A percentile compares a stretch with the other conserved stretches of the same genome.
These are phyloP conservation scores for Ilyonectria robusta DNA, from an alignment of 2,329 filamentous ascomycete genomes.

Conservation along the genomic window DNA sequence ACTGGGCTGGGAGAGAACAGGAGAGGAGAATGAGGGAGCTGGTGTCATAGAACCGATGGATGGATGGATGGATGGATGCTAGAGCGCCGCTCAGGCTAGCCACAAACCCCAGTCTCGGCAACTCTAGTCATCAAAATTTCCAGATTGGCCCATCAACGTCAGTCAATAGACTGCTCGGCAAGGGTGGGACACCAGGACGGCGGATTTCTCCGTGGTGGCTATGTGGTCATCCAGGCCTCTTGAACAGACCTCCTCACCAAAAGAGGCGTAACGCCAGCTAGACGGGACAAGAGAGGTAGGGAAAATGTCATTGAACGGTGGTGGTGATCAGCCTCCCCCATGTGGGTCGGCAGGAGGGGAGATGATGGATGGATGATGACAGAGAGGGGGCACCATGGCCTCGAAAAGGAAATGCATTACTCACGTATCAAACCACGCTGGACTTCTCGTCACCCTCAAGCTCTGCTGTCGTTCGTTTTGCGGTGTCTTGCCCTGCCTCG, in stretches of 20 bases:
- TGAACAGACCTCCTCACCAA: slow-evolving; percentile 14
- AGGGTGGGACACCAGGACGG: slow-evolving; percentile 37
- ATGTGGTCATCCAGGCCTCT: slow-evolving; percentile 23
- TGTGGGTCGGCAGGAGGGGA: slow-evolving; percentile 4
- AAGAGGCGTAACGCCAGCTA: slow-evolving; percentile 28
- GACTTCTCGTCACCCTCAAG: background rate
- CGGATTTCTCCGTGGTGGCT: slow-evolving; percentile 28
- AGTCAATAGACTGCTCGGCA: slow-evolving; percentile 24
- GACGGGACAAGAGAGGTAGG: slow-evolving; percentile 9
- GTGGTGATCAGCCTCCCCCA: slow-evolving; percentile 16
- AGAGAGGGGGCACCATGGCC: background rate
- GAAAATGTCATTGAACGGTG: slow-evolving; percentile 2
- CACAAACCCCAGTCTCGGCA: slow-evolving; percentile 14
- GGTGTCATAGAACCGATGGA: background rate
- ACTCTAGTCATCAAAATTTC: slow-evolving; percentile 13
- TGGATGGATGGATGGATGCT: slow-evolving; percentile 7
- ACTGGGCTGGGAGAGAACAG: background rate
- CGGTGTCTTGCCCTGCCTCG: slow-evolving; percentile 17
- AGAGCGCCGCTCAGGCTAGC: slow-evolving; percentile 6
- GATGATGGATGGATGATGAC: background rate
- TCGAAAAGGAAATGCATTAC: slow-evolving; percentile 9
- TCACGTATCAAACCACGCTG: background rate
- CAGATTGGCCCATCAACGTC: slow-evolving; percentile 27
- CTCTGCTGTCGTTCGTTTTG: background rate
- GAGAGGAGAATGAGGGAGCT: background rate